Evolutionary conservation across 2,329 filamentous ascomycete genomes (phyloP).

Genomic region (Trichoderma guizhouense): DNA sequence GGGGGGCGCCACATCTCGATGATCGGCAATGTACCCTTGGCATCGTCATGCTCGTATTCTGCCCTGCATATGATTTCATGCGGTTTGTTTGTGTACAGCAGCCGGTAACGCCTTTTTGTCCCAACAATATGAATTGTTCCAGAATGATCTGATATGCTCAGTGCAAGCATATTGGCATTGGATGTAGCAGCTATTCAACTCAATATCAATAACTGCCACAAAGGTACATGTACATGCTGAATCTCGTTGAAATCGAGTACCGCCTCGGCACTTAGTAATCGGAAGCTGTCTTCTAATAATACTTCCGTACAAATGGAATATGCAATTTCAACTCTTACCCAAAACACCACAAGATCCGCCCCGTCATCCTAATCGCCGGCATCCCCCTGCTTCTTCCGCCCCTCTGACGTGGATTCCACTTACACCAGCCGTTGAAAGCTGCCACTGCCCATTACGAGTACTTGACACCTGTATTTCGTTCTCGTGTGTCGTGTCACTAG

Average conservation of each 20-base stretch:
- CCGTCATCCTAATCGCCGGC: not conserved
- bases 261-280: not conserved
- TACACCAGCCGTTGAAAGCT: not conserved
- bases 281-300: not conserved
- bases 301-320: not conserved
- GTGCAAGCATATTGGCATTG: not conserved
- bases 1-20: not conserved
- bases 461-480: not conserved
- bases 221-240: not conserved
- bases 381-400: not conserved
- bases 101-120: not conserved
- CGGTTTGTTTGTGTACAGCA: not conserved
- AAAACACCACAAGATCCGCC: slow-evolving; percentile 7
- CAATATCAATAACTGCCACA: too few species aligned
- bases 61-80: not conserved
- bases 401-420: not conserved
- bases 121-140: not conserved
- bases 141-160: not conserved
- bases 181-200: not conserved
- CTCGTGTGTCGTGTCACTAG: not conserved
- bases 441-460: not conserved
- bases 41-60: slow-evolving; percentile 7
- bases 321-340: not conserved
- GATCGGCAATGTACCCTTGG: not conserved
- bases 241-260: too few species aligned